Evolutionary conservation across 208 protist species (phyloP).

Genomic region (Wallacemonas collosoma): DNA sequence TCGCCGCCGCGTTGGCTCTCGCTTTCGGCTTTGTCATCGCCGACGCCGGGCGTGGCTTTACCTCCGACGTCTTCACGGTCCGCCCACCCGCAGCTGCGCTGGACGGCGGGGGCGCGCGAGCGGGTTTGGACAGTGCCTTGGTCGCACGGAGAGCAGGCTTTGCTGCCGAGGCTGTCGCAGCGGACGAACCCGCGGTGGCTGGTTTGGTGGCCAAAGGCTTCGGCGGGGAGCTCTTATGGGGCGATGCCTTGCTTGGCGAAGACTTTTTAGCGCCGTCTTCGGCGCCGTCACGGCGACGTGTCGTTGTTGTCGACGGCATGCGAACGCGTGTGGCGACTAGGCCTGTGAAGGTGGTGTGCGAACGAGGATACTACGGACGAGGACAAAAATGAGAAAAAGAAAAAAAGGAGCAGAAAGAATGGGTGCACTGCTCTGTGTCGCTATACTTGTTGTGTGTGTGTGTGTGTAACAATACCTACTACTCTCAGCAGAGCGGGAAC

Average conservation of each 20-base stretch:
- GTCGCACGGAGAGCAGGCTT: too few species aligned
- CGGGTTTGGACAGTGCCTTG: not conserved
- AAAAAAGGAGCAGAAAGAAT: not conserved
- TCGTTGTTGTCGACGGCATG: not conserved
- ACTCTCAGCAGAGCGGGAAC: not conserved
- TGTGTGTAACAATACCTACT: not conserved
- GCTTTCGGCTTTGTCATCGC: conserved; percentile 10
- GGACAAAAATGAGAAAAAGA: conserved; percentile 18
- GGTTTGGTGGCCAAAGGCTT: conserved; percentile 1
- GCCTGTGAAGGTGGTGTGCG: too few species aligned
- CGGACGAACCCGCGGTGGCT: not conserved
- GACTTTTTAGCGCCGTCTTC: conserved; percentile 6
- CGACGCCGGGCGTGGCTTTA: not conserved
- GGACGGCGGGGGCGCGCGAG: not conserved
- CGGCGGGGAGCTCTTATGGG: not conserved
- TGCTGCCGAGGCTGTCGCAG: not conserved
- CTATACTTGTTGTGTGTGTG: not conserved
- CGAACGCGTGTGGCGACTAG: not conserved
- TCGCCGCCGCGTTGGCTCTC: not conserved
- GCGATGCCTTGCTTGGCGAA: conserved; percentile 2
- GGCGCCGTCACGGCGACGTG: not conserved
- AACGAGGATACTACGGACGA: not conserved
- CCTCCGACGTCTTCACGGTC: not conserved
- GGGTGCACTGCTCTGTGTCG: not conserved
- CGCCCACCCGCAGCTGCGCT: not conserved